These are phyloP conservation scores for Agapanthus africanus DNA, from an alignment of 106 monocot genomes.

Conservation along the genomic window DNA sequence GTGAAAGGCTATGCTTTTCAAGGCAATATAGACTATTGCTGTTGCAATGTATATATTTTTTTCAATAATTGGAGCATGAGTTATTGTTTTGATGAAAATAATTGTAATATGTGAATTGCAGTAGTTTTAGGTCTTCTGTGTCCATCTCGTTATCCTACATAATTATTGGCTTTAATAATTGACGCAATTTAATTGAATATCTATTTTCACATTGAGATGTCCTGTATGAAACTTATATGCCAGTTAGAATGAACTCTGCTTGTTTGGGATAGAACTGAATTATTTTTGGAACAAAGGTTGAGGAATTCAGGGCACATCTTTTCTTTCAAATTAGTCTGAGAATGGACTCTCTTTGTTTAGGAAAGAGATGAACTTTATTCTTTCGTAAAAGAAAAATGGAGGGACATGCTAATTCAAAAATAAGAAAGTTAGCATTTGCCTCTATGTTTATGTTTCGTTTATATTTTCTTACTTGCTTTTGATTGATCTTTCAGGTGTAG, in stretches of 20 bases:
- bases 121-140: too few relatives aligned
- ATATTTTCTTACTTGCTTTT: slow-evolving; percentile 5
- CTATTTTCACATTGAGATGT: neutral
- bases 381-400: too few relatives aligned
- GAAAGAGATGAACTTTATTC: too few relatives aligned
- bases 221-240: neutral
- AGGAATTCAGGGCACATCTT: too few relatives aligned
- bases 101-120: neutral
- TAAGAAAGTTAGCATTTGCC: too few relatives aligned
- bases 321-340: too few relatives aligned
- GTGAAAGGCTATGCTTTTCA: neutral
- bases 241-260: neutral
- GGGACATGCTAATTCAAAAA: too few relatives aligned
- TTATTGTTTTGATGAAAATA: neutral
- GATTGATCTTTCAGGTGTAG: slow-evolving; percentile 60
- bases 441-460: too few relatives aligned
- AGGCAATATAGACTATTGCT: neutral
- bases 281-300: neutral
- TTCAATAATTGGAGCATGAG: neutral
- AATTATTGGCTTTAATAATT: neutral
- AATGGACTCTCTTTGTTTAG: too few relatives aligned
- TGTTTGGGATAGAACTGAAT: too few relatives aligned
- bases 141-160: neutral
- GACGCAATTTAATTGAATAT: too few relatives aligned
- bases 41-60: neutral